A percentile compares a stretch with the other conserved stretches of the same genome.
Evolutionary conservation across 1,284 basidiomycete genomes (phyloP).

Genomic region (Apiotrichum gracile): DNA sequence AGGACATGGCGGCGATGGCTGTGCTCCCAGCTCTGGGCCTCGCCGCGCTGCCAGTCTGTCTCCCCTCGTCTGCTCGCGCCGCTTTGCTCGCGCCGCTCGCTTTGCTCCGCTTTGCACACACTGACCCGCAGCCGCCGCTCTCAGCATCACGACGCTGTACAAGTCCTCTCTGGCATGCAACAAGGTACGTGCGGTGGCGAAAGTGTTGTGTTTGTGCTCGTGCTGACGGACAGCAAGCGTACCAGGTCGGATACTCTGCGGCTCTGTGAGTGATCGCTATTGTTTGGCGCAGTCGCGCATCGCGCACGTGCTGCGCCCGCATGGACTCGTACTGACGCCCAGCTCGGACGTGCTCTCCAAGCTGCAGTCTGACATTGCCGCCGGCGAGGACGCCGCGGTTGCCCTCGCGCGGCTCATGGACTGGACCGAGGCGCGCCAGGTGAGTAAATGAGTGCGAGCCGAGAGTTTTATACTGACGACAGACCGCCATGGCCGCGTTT

Average conservation of each 20-base stretch:
- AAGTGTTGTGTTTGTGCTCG: not conserved
- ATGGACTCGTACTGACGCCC: slow-evolving; percentile 4
- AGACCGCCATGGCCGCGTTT: slow-evolving; percentile 41
- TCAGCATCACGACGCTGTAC: slow-evolving; percentile 48
- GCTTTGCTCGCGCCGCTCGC: too few relatives aligned
- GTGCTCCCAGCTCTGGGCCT: too few relatives aligned
- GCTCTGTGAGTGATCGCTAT: slow-evolving; percentile 40
- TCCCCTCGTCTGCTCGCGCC: too few relatives aligned
- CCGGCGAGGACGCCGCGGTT: slow-evolving; percentile 38
- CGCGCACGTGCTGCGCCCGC: not conserved
- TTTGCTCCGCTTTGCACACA: too few relatives aligned
- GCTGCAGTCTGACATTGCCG: slow-evolving; percentile 39
- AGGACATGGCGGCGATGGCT: too few relatives aligned
- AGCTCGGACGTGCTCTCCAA: slow-evolving; percentile 43
- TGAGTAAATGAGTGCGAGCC: slow-evolving; percentile 10
- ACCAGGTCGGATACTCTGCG: slow-evolving; percentile 46
- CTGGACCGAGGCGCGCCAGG: slow-evolving; percentile 48
- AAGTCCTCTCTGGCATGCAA: slow-evolving; percentile 44
- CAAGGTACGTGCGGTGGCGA: slow-evolving; percentile 34
- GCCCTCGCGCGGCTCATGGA: slow-evolving; percentile 47
- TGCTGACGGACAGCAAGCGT: slow-evolving; percentile 40
- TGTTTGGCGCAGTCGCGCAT: not conserved
- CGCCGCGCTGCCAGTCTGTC: too few relatives aligned
- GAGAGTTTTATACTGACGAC: not conserved
- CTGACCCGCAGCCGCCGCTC: slow-evolving; percentile 39